phyloP scores from a whole-genome alignment of 2,329 filamentous ascomycete species.

The Fusarium beomiforme region DNA sequence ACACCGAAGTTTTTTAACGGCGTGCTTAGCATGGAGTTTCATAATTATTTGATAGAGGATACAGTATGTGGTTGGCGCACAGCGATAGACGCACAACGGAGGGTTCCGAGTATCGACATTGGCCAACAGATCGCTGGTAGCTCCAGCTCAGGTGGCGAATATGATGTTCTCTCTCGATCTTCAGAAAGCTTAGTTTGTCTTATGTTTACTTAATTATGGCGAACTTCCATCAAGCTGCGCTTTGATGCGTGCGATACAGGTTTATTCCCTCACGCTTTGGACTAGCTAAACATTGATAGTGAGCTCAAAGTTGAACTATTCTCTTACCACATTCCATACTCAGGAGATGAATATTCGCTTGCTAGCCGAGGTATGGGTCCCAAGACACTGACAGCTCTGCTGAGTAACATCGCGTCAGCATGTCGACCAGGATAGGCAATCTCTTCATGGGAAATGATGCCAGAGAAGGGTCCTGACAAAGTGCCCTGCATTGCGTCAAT shows the following conservation, averaged over 20 bases:
- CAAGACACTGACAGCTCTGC: slow-evolving; percentile 5
- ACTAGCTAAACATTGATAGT: not conserved
- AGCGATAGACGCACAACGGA: not conserved
- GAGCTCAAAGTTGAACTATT: not conserved
- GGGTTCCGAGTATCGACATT: not conserved
- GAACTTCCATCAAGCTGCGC: not conserved
- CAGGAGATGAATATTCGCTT: not conserved
- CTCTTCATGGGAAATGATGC: not conserved
- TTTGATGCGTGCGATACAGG: not conserved
- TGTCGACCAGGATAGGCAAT: not conserved
- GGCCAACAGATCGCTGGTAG: not conserved
- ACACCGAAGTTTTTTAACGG: not conserved
- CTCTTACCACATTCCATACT: not conserved
- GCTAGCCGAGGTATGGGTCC: slow-evolving; percentile 1
- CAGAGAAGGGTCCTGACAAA: not conserved
- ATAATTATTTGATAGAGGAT: not conserved
- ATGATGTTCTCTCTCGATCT: too few species aligned
- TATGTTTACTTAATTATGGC: not conserved
- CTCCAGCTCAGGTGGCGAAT: not conserved
- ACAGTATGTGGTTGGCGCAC: not conserved
- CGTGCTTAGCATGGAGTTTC: not conserved
- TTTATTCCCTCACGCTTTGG: not conserved
- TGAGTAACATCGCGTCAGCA: not conserved
- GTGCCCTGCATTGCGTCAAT: not conserved
- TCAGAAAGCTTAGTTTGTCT: not conserved